phyloP scores from a whole-genome alignment of 306 rosid species.

The Phaseolus lunatus region DNA sequence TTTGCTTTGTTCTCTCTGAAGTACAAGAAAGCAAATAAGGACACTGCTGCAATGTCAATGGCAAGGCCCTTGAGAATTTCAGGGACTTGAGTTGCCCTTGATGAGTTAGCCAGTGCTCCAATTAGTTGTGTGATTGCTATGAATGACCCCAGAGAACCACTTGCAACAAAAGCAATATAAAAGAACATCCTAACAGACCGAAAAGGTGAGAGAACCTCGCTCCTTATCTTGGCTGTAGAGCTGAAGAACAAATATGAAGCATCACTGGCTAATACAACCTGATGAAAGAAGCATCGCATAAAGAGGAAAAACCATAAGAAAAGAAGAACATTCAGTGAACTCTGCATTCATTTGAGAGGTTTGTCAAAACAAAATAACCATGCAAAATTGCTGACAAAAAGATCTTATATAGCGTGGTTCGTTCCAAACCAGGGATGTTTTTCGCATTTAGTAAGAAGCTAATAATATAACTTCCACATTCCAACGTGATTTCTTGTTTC shows the following conservation, averaged over 20 bases:
- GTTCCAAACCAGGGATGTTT: no score
- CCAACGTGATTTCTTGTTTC: not conserved
- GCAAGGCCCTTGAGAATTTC: conserved; percentile 74
- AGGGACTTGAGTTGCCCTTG: conserved; percentile 65
- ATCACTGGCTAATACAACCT: conserved; percentile 60
- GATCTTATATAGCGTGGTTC: not conserved
- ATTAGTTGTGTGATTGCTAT: conserved; percentile 76
- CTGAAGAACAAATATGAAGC: conserved; percentile 65
- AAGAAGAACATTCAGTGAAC: conserved; percentile 27
- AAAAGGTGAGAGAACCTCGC: conserved; percentile 85
- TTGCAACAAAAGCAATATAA: conserved; percentile 72
- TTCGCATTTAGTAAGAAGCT: no score
- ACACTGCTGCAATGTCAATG: conserved; percentile 83
- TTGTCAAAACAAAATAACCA: conserved; percentile 28
- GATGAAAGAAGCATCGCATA: conserved; percentile 52
- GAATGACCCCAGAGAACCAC: conserved; percentile 74
- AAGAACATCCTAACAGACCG: conserved; percentile 92
- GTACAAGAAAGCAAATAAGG: conserved; percentile 79
- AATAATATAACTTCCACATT: not conserved
- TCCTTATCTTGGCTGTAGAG: conserved; percentile 84
- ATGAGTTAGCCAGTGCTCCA: conserved; percentile 74
- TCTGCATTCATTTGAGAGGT: conserved; percentile 41
- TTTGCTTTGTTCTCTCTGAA: conserved; percentile 78
- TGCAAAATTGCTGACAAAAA: conserved; percentile 2
- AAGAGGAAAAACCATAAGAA: conserved; percentile 47